Evolutionary conservation across 2,329 filamentous ascomycete species (phyloP).

Genomic region (Tolypocladium sp.): DNA sequence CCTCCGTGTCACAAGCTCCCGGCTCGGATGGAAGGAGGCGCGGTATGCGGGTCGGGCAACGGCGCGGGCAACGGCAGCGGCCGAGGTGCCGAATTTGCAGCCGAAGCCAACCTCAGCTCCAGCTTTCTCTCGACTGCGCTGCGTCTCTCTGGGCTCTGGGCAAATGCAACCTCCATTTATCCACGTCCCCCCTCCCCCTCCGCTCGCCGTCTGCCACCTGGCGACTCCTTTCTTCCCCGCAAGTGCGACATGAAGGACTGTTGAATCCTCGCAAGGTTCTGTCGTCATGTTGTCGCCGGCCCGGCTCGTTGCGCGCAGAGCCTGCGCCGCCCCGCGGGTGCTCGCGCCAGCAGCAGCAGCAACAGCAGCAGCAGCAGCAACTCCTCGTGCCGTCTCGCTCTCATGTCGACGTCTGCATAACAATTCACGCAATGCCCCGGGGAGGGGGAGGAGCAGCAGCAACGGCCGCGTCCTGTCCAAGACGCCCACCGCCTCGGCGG

Average conservation of each 20-base stretch:
- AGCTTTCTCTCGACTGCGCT: not conserved
- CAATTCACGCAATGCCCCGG: not conserved
- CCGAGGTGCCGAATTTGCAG: not conserved
- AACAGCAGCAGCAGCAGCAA: too few species aligned
- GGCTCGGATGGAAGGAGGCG: not conserved
- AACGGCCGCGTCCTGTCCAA: not conserved
- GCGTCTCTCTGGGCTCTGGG: not conserved
- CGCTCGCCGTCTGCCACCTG: not conserved
- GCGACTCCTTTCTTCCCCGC: not conserved
- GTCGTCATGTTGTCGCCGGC: conserved; percentile 1
- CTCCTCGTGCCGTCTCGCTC: not conserved
- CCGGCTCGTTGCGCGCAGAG: not conserved
- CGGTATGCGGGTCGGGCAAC: too few species aligned
- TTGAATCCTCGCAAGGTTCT: not conserved
- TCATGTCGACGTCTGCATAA: not conserved
- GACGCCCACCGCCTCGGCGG: not conserved
- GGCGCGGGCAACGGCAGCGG: not conserved
- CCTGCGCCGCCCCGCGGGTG: not conserved
- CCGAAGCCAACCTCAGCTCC: not conserved
- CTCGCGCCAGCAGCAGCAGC: not conserved
- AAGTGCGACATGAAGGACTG: not conserved
- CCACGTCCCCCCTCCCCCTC: not conserved
- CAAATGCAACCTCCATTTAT: not conserved
- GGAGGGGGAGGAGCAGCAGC: not conserved
- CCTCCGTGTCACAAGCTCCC: not conserved